phyloP scores from a whole-genome alignment of 495 filamentous ascomycete species.

The Melanomma pulvis-pyrius region DNA sequence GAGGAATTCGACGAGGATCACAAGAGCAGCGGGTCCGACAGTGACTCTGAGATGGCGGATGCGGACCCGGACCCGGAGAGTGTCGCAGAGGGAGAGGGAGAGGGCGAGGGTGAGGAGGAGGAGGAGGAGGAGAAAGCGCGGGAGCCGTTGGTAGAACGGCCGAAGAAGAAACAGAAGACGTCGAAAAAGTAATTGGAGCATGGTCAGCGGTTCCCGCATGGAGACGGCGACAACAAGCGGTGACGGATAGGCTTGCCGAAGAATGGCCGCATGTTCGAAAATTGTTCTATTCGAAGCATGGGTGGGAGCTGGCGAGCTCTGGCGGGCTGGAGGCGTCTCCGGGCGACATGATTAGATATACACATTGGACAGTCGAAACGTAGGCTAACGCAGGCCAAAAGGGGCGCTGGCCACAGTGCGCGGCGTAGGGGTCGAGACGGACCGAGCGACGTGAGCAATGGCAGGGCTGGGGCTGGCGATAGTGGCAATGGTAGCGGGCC shows the following conservation, averaged over 20 bases:
- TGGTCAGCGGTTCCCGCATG: background rate
- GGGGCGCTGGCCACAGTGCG: background rate
- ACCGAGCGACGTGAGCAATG: constrained; percentile 8
- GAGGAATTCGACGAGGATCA: constrained; percentile 94
- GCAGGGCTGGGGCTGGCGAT: background rate
- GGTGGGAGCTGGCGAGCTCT: background rate
- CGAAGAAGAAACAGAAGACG: constrained; percentile 72
- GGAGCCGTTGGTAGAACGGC: constrained; percentile 54
- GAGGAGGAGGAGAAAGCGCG: background rate
- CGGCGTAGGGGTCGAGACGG: background rate
- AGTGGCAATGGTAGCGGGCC: constrained; percentile 20
- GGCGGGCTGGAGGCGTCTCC: constrained; percentile 12
- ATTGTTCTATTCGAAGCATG: constrained; percentile 17
- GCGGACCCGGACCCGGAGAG: constrained; percentile 53
- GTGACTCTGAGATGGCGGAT: constrained; percentile 66
- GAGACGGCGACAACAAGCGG: constrained; percentile 3
- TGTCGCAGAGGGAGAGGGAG: constrained; percentile 37
- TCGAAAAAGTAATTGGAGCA: constrained; percentile 13
- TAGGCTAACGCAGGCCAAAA: constrained; percentile 7
- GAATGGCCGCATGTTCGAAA: background rate
- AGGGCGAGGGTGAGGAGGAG: background rate
- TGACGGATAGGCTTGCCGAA: background rate
- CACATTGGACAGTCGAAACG: constrained; percentile 1
- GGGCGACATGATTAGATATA: constrained; percentile 9
- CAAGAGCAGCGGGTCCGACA: constrained; percentile 78